Evolutionary conservation across 2,329 filamentous ascomycete species (phyloP).

Genomic region (Leptographium lundbergii): DNA sequence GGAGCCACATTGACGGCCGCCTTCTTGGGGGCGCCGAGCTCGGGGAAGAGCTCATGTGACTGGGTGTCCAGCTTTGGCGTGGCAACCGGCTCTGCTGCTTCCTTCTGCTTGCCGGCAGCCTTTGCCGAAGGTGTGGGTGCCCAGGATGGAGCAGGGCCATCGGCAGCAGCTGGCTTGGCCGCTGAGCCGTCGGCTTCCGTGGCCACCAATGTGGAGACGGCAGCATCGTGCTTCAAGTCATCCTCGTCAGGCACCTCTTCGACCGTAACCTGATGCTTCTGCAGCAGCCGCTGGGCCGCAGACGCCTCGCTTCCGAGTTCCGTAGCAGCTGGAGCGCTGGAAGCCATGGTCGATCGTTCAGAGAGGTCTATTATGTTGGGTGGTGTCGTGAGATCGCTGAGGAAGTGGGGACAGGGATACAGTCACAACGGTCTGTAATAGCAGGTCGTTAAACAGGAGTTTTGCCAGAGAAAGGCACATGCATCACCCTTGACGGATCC

Average conservation of each 20-base stretch:
- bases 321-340: slow-evolving; percentile 17
- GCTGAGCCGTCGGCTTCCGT: slow-evolving; percentile 36
- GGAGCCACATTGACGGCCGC: slow-evolving; percentile 50
- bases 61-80: slow-evolving; percentile 56
- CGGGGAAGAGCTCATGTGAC: slow-evolving; percentile 88
- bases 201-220: slow-evolving; percentile 33
- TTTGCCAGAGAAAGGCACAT: not conserved
- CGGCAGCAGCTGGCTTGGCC: slow-evolving; percentile 25
- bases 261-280: slow-evolving; percentile 58
- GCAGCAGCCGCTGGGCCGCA: slow-evolving; percentile 49
- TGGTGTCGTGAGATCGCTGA: not conserved
- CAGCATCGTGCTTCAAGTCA: slow-evolving; percentile 32
- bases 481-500: not conserved
- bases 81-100: slow-evolving; percentile 29
- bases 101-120: slow-evolving; percentile 57
- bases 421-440: not conserved
- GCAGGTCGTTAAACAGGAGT: not conserved
- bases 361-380: not conserved
- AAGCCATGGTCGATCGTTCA: slow-evolving; percentile 11
- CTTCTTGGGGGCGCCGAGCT: slow-evolving; percentile 63
- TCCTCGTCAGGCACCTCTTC: slow-evolving; percentile 79
- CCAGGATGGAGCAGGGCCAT: slow-evolving; percentile 33
- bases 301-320: slow-evolving; percentile 32
- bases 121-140: slow-evolving; percentile 44
- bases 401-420: not conserved